Evolutionary conservation across 768 basidiomycete genomes (phyloP).

Genomic region (Suillus bovinus): DNA sequence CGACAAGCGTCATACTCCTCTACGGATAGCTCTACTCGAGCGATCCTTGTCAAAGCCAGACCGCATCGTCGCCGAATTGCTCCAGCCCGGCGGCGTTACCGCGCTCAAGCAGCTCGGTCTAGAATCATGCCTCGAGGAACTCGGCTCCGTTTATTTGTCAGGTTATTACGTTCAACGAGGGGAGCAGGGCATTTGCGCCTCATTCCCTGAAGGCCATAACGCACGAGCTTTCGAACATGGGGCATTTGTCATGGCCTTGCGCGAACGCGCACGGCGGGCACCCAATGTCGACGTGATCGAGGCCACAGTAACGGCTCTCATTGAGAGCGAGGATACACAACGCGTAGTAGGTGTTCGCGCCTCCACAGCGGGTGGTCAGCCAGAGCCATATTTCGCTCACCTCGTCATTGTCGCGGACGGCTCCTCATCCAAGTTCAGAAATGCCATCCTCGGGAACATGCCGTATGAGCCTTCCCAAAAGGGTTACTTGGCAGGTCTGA

Average conservation of each 20-base stretch:
- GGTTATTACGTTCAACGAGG: conserved; percentile 74
- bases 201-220: conserved; percentile 66
- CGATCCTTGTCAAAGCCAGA: conserved; percentile 86
- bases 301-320: conserved; percentile 69
- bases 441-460: conserved; percentile 48
- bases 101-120: conserved; percentile 74
- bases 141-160: conserved; percentile 73
- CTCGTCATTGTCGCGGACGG: conserved; percentile 87
- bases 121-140: conserved; percentile 66
- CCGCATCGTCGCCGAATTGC: conserved; percentile 90
- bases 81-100: conserved; percentile 85
- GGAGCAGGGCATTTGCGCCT: conserved; percentile 74
- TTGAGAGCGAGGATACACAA: conserved; percentile 46
- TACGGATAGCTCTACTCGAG: conserved; percentile 78
- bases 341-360: conserved; percentile 26
- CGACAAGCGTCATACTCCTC: conserved; percentile 44
- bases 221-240: conserved; percentile 91
- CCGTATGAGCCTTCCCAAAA: conserved; percentile 50
- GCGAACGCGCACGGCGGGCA: conserved; percentile 55
- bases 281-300: conserved; percentile 75
- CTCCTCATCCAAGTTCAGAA: conserved; percentile 86
- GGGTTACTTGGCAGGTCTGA: conserved; percentile 78
- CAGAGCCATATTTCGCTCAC: conserved; percentile 60
- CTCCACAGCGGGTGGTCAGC: conserved; percentile 39
- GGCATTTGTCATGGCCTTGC: conserved; percentile 70